phyloP scores from a whole-genome alignment of 2,329 filamentous ascomycete species.

The Fusarium pseudoanthophilum region DNA sequence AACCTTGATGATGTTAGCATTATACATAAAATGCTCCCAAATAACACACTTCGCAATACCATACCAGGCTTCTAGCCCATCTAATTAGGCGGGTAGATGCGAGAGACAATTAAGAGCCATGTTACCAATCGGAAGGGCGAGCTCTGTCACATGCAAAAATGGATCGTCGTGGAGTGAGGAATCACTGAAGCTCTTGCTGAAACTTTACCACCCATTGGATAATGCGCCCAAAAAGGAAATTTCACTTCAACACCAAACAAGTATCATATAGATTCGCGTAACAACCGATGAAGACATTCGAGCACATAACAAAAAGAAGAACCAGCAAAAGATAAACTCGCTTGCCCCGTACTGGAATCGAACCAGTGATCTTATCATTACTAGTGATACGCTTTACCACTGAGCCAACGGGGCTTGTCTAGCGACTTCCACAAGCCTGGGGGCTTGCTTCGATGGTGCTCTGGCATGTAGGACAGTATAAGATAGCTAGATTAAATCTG shows the following conservation, averaged over 20 bases:
- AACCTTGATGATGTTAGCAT: background rate
- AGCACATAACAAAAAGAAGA: background rate
- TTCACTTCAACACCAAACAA: background rate
- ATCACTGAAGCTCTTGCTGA: background rate
- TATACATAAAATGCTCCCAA: background rate
- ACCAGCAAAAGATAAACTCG: background rate
- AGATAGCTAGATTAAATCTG: background rate
- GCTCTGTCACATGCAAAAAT: background rate
- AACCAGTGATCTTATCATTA: conserved; percentile 52
- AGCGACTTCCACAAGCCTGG: background rate
- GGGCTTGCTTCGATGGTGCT: background rate
- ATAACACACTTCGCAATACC: background rate
- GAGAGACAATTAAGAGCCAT: background rate
- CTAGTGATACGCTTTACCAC: conserved; percentile 53
- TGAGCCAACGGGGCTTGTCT: conserved; percentile 46
- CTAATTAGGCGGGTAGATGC: background rate
- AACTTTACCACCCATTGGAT: background rate
- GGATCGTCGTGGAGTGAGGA: background rate
- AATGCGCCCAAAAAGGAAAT: background rate
- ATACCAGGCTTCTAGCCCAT: background rate
- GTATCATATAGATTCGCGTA: no score
- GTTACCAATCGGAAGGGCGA: background rate
- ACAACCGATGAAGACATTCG: no score
- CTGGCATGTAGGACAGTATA: fast-evolving
- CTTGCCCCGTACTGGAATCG: conserved; percentile 49